These are phyloP conservation scores for Mucor sp. DNA, from an alignment of 371 early-diverging fungal genomes.

Conservation along the genomic window DNA sequence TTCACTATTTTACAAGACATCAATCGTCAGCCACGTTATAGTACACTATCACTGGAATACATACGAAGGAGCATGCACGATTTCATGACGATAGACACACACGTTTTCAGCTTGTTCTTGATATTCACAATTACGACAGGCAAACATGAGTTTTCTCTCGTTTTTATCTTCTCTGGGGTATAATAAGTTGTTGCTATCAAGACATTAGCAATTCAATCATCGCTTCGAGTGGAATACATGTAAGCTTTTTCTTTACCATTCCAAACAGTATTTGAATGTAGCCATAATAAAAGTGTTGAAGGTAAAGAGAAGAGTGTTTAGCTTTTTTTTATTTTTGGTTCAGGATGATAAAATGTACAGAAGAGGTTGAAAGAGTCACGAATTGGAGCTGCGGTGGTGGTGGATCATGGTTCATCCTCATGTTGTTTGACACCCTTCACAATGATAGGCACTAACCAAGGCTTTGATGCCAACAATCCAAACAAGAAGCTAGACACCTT, in stretches of 20 bases:
- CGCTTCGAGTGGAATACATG: not conserved
- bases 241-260: constrained; percentile 55
- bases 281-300: constrained; percentile 50
- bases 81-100: constrained; percentile 87
- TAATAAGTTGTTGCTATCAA: constrained; percentile 87
- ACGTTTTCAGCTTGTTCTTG: constrained; percentile 82
- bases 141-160: constrained; percentile 71
- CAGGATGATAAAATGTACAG: not conserved
- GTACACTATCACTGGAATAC: not conserved
- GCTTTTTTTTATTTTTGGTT: no score
- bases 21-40: not conserved
- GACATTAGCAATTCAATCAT: not conserved
- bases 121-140: constrained; percentile 95
- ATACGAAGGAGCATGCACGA: constrained; percentile 81
- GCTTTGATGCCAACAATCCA: not conserved
- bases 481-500: constrained; percentile 16
- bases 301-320: not conserved
- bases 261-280: constrained; percentile 72
- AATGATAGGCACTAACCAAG: constrained; percentile 24
- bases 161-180: constrained; percentile 93
- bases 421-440: constrained; percentile 9
- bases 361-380: not conserved
- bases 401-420: not conserved
- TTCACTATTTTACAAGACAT: constrained; percentile 53
- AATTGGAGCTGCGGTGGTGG: not conserved